Evolutionary conservation across 2,329 filamentous ascomycete species (phyloP), one percentile per base, ranked within the genome.

Genomic region (Rhynchosporium agropyri): DNA sequence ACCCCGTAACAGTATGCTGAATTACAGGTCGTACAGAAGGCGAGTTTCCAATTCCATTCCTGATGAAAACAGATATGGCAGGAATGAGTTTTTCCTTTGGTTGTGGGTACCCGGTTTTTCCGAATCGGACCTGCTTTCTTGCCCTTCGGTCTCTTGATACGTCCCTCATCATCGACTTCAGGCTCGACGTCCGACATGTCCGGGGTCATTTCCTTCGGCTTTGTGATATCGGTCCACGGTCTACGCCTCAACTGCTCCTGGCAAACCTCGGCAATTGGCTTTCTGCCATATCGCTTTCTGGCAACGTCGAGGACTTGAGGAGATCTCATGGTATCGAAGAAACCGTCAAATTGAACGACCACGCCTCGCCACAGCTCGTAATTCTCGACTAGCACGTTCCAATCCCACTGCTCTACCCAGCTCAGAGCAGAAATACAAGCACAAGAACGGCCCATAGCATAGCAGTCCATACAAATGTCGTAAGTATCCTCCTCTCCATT

Each of bases 391-490:
- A 99, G 80, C 13, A 92, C 86, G 48, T 86, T 82, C 93, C 93
- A 98, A 12, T 84, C 80, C 83, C 93, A 97, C 74, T 98, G 95
- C 74, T 99, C 93, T 57, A 91, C 92, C 93, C 94, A 99, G 65
- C 85, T 86, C 10, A 97, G 83, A 10, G 87, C 87, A 3, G 93
- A 96, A 57, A 96, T 84, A 72, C 95, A 99, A 3, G 85, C 86
- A 74, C 95, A 99, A 51, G 93, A 97, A 58, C 95, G 86, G 28
- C 95, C 95, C 90, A 98, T 96, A n/a, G 88, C 90, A 73, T 96
- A 99, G 74, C 95, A 99, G 70, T 99, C 95, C 90, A 99, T 93
- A 73, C 95, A 99, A 28, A 99, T 83, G 74, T 99, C 95, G 74
- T 98, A 99, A 0, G 91, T 91, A 72, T 98, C 87, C 38, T 88